Conservation (phyloP, 345 rosid genomes). For the Eucalyptus regnans region DNA sequence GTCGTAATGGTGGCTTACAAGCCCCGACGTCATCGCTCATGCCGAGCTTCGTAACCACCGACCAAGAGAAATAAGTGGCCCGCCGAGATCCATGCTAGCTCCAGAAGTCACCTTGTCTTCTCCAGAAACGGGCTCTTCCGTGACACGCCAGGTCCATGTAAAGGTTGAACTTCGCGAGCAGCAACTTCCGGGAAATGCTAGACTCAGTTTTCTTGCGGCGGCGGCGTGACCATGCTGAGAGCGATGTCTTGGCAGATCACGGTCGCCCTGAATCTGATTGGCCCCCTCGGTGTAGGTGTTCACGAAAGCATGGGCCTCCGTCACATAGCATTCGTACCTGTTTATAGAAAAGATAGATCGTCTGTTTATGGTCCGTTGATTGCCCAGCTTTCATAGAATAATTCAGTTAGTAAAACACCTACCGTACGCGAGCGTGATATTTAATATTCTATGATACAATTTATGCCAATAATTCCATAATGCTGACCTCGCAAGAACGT, state of each 20-base stretch:
- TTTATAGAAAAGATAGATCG: background rate
- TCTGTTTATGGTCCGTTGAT: background rate
- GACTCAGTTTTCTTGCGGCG: background rate
- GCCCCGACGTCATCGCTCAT: slow-evolving; percentile 70
- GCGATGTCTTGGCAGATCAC: background rate
- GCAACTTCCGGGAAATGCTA: background rate
- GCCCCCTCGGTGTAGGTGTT: background rate
- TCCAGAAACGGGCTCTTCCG: background rate
- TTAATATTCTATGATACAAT: background rate
- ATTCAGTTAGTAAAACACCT: background rate
- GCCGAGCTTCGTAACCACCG: slow-evolving; percentile 61
- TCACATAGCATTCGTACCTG: background rate
- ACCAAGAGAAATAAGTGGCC: slow-evolving; percentile 58
- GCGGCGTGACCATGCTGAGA: background rate
- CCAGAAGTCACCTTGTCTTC: background rate
- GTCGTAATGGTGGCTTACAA: slow-evolving; percentile 48
- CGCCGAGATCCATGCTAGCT: background rate
- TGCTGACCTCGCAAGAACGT: background rate
- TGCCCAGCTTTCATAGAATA: background rate
- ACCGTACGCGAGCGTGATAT: background rate
- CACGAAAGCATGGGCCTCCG: background rate
- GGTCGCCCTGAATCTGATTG: background rate
- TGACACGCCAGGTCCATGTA: background rate
- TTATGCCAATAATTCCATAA: background rate
- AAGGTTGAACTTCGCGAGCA: background rate